Evolutionary conservation across 2,329 filamentous ascomycete genomes (phyloP).

Genomic region (Sporothrix inflata): DNA sequence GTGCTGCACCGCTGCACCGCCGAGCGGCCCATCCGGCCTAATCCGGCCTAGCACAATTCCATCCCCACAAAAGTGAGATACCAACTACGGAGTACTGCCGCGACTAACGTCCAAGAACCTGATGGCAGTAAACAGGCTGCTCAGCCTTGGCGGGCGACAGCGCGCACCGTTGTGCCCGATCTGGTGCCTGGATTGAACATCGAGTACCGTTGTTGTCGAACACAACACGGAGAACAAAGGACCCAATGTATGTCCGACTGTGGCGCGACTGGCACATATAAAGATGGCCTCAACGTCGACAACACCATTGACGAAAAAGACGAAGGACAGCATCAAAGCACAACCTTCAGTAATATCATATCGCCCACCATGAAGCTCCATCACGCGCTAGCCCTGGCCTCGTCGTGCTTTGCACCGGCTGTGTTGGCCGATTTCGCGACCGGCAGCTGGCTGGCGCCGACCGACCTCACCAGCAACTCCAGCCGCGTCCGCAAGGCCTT

Average conservation of each 20-base stretch:
- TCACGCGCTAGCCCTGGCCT: background rate
- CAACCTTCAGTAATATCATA: background rate
- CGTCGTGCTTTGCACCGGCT: background rate
- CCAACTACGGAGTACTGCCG: background rate
- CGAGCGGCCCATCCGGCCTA: background rate
- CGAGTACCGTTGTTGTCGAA: background rate
- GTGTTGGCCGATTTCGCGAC: slow-evolving; percentile 18
- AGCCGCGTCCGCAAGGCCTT: slow-evolving; percentile 22
- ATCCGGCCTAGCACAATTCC: background rate
- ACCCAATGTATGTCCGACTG: too few species aligned
- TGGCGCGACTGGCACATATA: background rate
- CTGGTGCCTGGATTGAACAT: background rate
- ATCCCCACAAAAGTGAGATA: background rate
- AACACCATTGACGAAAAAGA: background rate
- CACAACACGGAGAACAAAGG: too few species aligned
- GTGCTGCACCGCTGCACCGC: background rate
- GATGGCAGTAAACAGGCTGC: too few species aligned
- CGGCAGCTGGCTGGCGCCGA: slow-evolving; percentile 21
- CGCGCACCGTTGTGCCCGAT: background rate
- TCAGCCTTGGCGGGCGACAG: background rate
- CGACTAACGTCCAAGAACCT: slow-evolving; percentile 9
- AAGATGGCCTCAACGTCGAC: background rate
- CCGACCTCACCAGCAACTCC: slow-evolving; percentile 10
- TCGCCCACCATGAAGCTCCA: slow-evolving; percentile 3
- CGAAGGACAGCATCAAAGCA: background rate